These are phyloP conservation scores for Saccharomycopsis lassenensis DNA, from an alignment of 805 yeast genomes.

Conservation along the genomic window DNA sequence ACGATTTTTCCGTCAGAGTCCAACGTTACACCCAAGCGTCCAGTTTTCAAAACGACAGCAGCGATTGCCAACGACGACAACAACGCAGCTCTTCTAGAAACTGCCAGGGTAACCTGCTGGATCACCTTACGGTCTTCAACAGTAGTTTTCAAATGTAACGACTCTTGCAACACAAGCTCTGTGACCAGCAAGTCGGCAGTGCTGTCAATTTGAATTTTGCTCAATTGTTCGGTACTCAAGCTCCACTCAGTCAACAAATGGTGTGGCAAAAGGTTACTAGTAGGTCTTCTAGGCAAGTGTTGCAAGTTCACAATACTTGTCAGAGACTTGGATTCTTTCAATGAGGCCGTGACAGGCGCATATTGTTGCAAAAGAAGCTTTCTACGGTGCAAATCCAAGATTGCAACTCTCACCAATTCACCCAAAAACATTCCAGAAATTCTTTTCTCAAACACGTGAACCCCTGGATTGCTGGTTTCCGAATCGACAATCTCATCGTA, in stretches of 20 bases:
- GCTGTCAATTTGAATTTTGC: constrained; percentile 78
- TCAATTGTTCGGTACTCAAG: constrained; percentile 72
- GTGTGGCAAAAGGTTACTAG: constrained; percentile 34
- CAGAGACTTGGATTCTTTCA: constrained; percentile 12
- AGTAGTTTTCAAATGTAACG: constrained; percentile 59
- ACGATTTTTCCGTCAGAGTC: constrained; percentile 24
- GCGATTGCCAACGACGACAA: constrained; percentile 85
- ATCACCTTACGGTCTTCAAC: constrained; percentile 62
- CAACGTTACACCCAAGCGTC: constrained; percentile 34
- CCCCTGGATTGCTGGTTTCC: constrained; percentile 72
- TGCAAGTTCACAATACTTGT: constrained; percentile 13
- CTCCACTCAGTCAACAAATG: constrained; percentile 68
- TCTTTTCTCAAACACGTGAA: constrained; percentile 87
- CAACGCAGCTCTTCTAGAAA: constrained; percentile 82
- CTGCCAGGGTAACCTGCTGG: constrained; percentile 63
- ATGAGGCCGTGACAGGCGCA: constrained; percentile 25
- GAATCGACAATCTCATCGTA: constrained; percentile 66
- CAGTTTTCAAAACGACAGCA: constrained; percentile 59
- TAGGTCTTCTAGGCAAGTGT: constrained; percentile 24
- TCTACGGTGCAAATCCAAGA: constrained; percentile 55
- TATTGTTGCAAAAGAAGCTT: constrained; percentile 50
- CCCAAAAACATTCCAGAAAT: constrained; percentile 91
- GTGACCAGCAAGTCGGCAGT: constrained; percentile 63
- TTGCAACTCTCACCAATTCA: constrained; percentile 66
- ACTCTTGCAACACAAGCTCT: constrained; percentile 53